Evolutionary conservation across 495 filamentous ascomycete genomes (phyloP), one percentile per base, ranked within the genome.

Genomic region (Parachaetomium inaequale): DNA sequence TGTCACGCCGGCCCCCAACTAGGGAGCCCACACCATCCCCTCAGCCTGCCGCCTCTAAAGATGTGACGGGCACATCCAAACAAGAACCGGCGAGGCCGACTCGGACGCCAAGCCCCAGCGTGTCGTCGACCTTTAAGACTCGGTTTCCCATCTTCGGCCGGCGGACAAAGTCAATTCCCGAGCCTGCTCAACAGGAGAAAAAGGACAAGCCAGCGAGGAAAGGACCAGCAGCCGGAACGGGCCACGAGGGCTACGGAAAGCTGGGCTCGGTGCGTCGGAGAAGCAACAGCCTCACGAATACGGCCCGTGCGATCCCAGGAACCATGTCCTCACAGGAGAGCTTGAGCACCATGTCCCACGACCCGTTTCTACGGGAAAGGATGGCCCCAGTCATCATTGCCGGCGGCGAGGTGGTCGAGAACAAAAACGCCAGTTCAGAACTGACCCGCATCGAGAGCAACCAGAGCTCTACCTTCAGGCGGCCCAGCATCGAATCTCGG

Each of bases 191-290:
- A n/a, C 62, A 70, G 3, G 84, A 85, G 12, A 80, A 77, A 57
- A 80, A 73, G 50, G 81, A 85, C 23, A 88, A 85, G 64, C 59
- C 77, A 6, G 42, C 74, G 15, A 85, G 88, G 57, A 96, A 93
- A 74, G 95, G 94, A 0, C 94, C 94, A 19, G 84, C 82, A 7
- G 94, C 94, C 31, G 95, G 94, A 36, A 99, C 95, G 34, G 94
- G 94, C 2, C 92, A 98, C 73, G 94, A 98, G 77, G 94, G 93
- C 47, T 98, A 98, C 71, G 91, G 92, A 8, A 88, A 84, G 3
- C 69, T 95, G 84, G 80, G 82, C 31, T 70, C 76, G 4, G 66
- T 78, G 11, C 80, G 83, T 51, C 82, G 87, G 36, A 81, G 86
- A 40, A 89, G 87, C 64, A 84, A 77, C 45, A 84, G 80, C 61